phyloP scores from a whole-genome alignment of 495 filamentous ascomycete genomes.

The Friedmanniomyces endolithicus region DNA sequence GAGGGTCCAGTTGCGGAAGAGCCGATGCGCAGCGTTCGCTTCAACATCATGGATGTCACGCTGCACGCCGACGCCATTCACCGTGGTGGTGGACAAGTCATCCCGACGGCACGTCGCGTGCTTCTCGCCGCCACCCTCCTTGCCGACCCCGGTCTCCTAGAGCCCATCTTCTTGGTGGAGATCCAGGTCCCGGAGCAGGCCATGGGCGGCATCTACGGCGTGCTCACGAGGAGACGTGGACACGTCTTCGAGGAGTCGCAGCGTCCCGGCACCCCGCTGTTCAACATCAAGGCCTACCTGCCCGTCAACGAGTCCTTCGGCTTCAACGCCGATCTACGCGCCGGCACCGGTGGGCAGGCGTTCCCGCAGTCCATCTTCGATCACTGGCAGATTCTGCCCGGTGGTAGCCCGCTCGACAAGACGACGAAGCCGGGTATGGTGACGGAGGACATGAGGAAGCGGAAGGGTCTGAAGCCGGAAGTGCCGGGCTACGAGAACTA shows the following conservation, averaged over 20 bases:
- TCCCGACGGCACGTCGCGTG: slow-evolving; percentile 95
- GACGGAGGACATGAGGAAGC: slow-evolving; percentile 84
- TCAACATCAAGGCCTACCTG: slow-evolving; percentile 98
- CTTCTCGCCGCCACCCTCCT: slow-evolving; percentile 86
- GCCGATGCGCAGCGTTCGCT: slow-evolving; percentile 91
- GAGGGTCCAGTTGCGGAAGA: slow-evolving; percentile 97
- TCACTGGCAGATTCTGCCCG: slow-evolving; percentile 90
- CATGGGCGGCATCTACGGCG: slow-evolving; percentile 99
- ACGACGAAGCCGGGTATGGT: slow-evolving; percentile 76
- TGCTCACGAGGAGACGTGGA: slow-evolving; percentile 93
- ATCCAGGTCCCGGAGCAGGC: slow-evolving; percentile 97
- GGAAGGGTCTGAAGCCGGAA: slow-evolving; percentile 96
- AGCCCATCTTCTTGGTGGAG: slow-evolving; percentile 98
- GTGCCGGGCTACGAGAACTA: slow-evolving; percentile 76
- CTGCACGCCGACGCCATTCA: slow-evolving; percentile 99
- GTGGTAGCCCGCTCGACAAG: slow-evolving; percentile 81
- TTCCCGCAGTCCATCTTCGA: slow-evolving; percentile 99
- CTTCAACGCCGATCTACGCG: slow-evolving; percentile 95
- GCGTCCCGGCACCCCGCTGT: slow-evolving; percentile 94
- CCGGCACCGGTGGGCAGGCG: slow-evolving; percentile 85
- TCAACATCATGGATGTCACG: slow-evolving; percentile 99
- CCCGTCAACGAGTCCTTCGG: slow-evolving; percentile 99
- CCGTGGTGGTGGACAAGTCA: slow-evolving; percentile 97
- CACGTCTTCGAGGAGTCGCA: slow-evolving; percentile 99
- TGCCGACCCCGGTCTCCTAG: slow-evolving; percentile 77